A percentile compares a stretch with the other conserved stretches of the same genome.
These are phyloP conservation scores for Kluyveromyces dobzhanskii DNA, from an alignment of 805 yeast genomes.

Conservation along the genomic window DNA sequence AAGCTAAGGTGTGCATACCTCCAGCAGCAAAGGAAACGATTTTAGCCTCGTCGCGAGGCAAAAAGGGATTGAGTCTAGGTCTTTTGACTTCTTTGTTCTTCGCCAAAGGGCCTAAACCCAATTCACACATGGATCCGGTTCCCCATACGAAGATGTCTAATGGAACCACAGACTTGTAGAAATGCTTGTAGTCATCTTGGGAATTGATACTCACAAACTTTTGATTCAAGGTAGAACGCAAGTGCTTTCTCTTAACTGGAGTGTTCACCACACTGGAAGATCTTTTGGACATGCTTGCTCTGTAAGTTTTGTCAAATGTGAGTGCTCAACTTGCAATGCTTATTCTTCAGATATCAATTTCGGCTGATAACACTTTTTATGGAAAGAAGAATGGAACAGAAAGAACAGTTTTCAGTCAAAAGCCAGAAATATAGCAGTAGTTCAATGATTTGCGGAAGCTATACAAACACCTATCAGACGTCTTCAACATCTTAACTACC, in stretches of 20 bases:
- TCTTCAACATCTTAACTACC: too few species aligned
- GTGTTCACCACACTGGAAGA: constrained; percentile 10
- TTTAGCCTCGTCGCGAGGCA: constrained; percentile 53
- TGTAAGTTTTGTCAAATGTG: too few species aligned
- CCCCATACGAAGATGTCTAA: constrained; percentile 92
- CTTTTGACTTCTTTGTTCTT: constrained; percentile 89
- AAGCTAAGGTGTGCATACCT: constrained; percentile 87
- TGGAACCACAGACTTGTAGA: constrained; percentile 30
- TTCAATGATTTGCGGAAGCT: too few species aligned
- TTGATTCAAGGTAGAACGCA: constrained; percentile 10
- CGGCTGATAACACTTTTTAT: too few species aligned
- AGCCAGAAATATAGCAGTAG: too few species aligned
- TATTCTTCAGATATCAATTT: too few species aligned
- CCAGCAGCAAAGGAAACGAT: constrained; percentile 89
- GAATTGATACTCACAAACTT: constrained; percentile 18
- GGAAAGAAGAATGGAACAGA: too few species aligned
- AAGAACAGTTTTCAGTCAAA: too few species aligned
- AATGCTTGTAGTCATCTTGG: constrained; percentile 28
- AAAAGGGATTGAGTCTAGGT: constrained; percentile 81
- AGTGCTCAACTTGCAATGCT: too few species aligned
- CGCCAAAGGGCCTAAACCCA: constrained; percentile 94
- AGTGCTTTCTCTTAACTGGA: constrained; percentile 9
- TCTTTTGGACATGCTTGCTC: constrained; percentile 19
- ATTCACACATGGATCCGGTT: constrained; percentile 93
- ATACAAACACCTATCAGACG: too few species aligned